Base-by-base conservation (phyloP, 352 stramenopile species). In the Blastocystis sp. region DNA sequence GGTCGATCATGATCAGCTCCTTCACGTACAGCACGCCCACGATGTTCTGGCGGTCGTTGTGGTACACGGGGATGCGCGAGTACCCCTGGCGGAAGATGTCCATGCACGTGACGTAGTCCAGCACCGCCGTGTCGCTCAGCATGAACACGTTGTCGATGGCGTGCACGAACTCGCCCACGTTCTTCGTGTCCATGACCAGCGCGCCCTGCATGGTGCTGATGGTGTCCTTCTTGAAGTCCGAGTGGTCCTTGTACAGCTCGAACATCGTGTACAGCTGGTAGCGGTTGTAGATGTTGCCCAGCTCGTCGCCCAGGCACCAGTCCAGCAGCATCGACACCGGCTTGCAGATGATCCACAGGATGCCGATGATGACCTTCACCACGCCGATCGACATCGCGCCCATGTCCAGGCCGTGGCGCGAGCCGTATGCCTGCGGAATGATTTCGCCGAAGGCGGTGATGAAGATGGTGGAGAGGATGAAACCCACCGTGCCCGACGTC, bases 1-100 rank as follows among this genome's bases (percentile, higher is more conserved):
- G 95, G 90, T 98, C 96, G 21, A 98, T 92, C 67, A 99, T 98
- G 81, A 99, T 98, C 14, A 98, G 93, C 89, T 99, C 96, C 89
- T 99, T 99, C 66, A 97, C 95, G 89, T 98, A 94, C 38, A 99
- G 92, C n/a, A 98, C 91, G 21, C 96, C 96, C 67, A 98, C 92
- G 56, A 98, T 94, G 89, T 96, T 93, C 48, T 92, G 79, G 61
- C 91, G 92, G 43, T 90, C 88, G 23, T 91, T 92, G 45, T 94
- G 67, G 89, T 89, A 91, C 2, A 99, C 92, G 14, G 97, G 96
- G 80, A 99, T 97, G 60, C 96, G 92, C 60, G 92, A 96, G 91
- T 96, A 98, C 11, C 96, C 95, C 56, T 92, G 95, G 77, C 96
- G 94, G 90, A 98, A 97, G 62, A 99, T 97, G 52, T 94, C 94